Conservation (phyloP, 1,139 yeast genomes). For the Meyerozyma athensensis region DNA sequence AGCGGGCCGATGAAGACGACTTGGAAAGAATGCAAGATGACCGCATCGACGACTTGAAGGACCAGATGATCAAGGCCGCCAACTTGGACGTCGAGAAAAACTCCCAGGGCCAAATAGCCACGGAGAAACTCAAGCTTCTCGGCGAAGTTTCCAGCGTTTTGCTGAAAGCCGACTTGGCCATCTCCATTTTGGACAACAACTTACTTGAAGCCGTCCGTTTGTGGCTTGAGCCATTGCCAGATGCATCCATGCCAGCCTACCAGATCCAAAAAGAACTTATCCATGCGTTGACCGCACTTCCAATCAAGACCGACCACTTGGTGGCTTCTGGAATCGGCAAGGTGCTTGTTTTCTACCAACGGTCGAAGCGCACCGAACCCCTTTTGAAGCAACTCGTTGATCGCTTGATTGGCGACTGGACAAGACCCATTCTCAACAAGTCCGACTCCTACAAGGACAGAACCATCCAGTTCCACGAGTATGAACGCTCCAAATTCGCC, state of each 20-base stretch:
- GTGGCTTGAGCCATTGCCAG: constrained; percentile 98
- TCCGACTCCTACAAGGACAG: constrained; percentile 93
- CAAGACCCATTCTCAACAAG: constrained; percentile 94
- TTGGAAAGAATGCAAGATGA: constrained; percentile 95
- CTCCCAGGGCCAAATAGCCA: constrained; percentile 71
- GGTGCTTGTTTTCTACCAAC: constrained; percentile 88
- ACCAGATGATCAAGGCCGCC: constrained; percentile 92
- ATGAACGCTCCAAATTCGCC: constrained; percentile 56
- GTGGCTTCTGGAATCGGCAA: constrained; percentile 94
- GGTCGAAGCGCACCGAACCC: constrained; percentile 85
- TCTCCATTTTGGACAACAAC: constrained; percentile 90
- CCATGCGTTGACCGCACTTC: constrained; percentile 66
- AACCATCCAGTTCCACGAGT: constrained; percentile 63
- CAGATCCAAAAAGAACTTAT: constrained; percentile 91
- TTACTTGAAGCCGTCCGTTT: constrained; percentile 87
- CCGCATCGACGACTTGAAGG: constrained; percentile 72
- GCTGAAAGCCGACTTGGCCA: constrained; percentile 80
- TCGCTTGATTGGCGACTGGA: constrained; percentile 92
- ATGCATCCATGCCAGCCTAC: constrained; percentile 94
- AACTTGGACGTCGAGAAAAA: constrained; percentile 84
- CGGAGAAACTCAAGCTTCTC: constrained; percentile 77
- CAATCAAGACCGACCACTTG: constrained; percentile 91
- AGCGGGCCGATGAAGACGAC: constrained; percentile 81
- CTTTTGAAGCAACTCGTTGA: constrained; percentile 84
- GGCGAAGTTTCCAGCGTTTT: constrained; percentile 74